A percentile compares a stretch with the other conserved stretches of the same genome.
Conservation (phyloP, 495 filamentous ascomycete species). For the Aspergillus nidulans region DNA sequence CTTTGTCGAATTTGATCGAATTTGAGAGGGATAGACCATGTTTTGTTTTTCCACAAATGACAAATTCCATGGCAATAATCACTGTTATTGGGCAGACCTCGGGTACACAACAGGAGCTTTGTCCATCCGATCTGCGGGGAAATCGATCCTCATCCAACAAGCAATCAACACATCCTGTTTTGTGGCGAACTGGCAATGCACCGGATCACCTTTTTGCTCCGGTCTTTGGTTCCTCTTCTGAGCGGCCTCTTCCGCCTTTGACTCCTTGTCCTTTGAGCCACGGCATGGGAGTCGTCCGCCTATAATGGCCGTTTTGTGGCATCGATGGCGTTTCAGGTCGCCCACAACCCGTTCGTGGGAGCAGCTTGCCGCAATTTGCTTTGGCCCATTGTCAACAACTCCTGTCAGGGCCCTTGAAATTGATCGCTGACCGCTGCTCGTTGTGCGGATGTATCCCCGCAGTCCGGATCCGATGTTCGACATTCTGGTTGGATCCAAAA, state of each 20-base stretch:
- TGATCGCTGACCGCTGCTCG: background rate
- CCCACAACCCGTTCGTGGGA: background rate
- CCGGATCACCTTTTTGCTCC: background rate
- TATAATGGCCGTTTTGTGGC: background rate
- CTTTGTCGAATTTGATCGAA: background rate
- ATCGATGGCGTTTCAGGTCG: background rate
- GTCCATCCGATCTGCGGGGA: background rate
- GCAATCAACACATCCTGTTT: background rate
- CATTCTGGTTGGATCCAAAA: background rate
- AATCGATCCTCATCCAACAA: slow-evolving; percentile 1
- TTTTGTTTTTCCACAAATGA: background rate
- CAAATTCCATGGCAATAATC: background rate
- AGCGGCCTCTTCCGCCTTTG: background rate
- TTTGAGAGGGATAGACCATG: background rate
- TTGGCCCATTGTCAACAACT: background rate
- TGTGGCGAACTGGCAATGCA: background rate
- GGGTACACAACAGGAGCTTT: background rate
- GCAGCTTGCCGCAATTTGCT: background rate
- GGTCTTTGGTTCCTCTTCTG: background rate
- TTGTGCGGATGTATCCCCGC: background rate
- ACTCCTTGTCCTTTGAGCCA: background rate
- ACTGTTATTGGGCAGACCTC: background rate
- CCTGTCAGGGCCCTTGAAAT: background rate
- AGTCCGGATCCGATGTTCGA: background rate
- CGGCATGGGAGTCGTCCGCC: background rate